These are phyloP conservation scores for Cucurbita maxima DNA, from an alignment of 306 rosid genomes.

Conservation along the genomic window DNA sequence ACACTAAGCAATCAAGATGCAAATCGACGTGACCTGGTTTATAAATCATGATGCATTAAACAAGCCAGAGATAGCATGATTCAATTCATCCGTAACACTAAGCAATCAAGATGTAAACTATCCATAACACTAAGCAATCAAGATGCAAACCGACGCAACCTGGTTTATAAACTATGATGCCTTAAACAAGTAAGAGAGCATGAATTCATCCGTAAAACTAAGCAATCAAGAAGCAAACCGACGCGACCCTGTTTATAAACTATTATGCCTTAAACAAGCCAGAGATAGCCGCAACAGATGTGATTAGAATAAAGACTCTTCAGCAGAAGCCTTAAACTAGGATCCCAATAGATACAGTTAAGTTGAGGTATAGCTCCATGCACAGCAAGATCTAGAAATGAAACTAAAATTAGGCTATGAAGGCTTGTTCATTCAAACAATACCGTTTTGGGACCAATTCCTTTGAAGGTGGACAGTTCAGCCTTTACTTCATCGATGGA, in stretches of 20 bases:
- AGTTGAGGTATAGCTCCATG: no score
- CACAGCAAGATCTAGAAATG: no score
- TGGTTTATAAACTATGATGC: neutral
- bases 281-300: neutral
- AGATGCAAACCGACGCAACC: neutral
- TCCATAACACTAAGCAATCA: neutral
- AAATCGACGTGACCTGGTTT: neutral
- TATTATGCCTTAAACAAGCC: neutral
- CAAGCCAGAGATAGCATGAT: no score
- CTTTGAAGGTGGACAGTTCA: slow-evolving; percentile 68
- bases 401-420: neutral
- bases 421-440: neutral
- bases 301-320: neutral
- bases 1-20: neutral
- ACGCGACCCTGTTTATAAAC: no score
- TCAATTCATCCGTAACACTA: no score
- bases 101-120: neutral
- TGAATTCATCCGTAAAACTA: no score
- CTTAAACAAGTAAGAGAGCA: no score
- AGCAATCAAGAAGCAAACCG: no score
- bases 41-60: no score
- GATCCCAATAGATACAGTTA: neutral
- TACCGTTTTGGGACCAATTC: slow-evolving; percentile 91
- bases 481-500: slow-evolving; percentile 52
- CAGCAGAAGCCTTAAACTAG: neutral